Base-by-base conservation (phyloP, 192 early-diverging fungal genomes). In the Spinellus fusiger region DNA sequence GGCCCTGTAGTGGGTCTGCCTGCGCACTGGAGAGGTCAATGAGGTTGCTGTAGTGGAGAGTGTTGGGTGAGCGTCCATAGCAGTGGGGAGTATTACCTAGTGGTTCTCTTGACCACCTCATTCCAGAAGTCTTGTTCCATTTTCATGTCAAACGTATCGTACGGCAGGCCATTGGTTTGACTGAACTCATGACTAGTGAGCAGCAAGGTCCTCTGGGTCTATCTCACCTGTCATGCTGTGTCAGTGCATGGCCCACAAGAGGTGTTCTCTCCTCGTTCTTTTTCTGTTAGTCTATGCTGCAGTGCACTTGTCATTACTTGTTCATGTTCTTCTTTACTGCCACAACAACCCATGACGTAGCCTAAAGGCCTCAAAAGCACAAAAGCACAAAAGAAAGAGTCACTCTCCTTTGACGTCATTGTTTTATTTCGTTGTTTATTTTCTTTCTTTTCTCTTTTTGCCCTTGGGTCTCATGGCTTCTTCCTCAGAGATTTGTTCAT, bases 41-140 rank as follows among this genome's bases (percentile, higher is more conserved):
- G 29, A 66, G 49, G 23, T 66, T 38, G 4, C 64, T 66, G 20
- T 10, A 29, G 26, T 38, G n/a, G 20, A 29, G n/a, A 20, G 3
- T 8, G 0, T 18, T 29, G 23, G 28, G n/a, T 29, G 6, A 56
- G 40, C n/a, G 31, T 13, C 49, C 13, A 23, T 1, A 26, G 25
- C 5, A 27, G 6, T 31, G 7, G 0, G 12, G 31, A n/a, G 40
- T 44, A 12, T 12, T 56, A 64, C 62, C 54, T 52, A 6, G 54
- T 55, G 5, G 64, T 66, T 18, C 64, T 31, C 12, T 66, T 37
- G 18, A 66, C 29, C 26, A 66, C 64, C 22, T 58, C 26, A 12
- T 66, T 66, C 64, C 64, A 66, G 44, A 66, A 66, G 49, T 59
- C 55, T 49, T 66, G 55, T 32, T 66, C 64, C 33, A 57, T 49